Base-by-base conservation (phyloP, 1,284 basidiomycete species). In the Cryptococcus sp. region DNA sequence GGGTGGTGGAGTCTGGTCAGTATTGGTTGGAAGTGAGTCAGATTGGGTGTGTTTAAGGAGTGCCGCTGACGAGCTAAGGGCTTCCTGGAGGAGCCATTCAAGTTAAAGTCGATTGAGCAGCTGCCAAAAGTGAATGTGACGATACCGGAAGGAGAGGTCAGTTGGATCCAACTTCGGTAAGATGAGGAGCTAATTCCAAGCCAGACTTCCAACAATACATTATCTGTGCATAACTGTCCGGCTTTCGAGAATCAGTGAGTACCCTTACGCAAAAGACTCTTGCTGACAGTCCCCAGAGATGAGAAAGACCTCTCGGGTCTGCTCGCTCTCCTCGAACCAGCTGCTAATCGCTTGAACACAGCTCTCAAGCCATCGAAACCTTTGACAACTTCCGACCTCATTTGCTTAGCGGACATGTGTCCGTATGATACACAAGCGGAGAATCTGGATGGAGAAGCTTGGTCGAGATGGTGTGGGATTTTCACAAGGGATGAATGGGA, bases 381-480 rank as follows among this genome's bases (percentile, higher is more conserved):
- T 38, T 74, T 93, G 30, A 80, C 78, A 0, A 68, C 80, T 38
- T 59, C 66, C 2, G 87, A 94, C 64, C 77, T 84, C 0, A 77
- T 82, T 49, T 82, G 79, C 59, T 73, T 93, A 37, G 84, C 89
- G 65, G 80, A 83, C 3, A 79, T 93, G 47, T 93, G 91, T 70
- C 81, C 88, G 0, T 91, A 90, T 69, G 87, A 90, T 57, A 84
- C 83, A 5, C 80, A 75, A 31, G 64, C 61, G 13, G 52, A 50
- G 6, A 82, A 80, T 1, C 51, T 53, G 14, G 78, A 79, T 5
- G 78, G 80, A 61, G 67, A 58, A 11, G 63, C 56, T 1, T 76
- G 81, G 49, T 88, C 86, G 63, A 81, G 80, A 0, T 91, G 88
- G 79, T 94, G 91, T 70, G 68, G 68, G 4, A 59, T 91, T 5